Evolutionary conservation across 164 flowering plant genomes (phyloP).

Genomic region (Aristolochia fimbriata): DNA sequence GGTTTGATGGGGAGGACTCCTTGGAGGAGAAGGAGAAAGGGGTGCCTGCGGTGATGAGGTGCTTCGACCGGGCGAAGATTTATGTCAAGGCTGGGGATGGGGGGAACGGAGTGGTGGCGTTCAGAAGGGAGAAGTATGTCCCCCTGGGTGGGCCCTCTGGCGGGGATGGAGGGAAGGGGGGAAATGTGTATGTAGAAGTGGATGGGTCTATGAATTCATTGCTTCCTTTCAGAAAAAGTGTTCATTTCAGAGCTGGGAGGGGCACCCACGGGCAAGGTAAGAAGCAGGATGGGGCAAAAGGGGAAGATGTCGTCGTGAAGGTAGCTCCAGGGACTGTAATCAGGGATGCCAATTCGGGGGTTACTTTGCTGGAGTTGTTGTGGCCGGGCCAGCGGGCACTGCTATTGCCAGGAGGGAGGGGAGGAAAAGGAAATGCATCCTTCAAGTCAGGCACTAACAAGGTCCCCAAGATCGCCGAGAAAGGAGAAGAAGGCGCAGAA

Average conservation of each 20-base stretch:
- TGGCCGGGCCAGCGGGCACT: conserved; percentile 74
- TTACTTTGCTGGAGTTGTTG: conserved; percentile 65
- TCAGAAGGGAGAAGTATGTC: conserved; percentile 84
- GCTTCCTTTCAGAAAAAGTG: conserved; percentile 64
- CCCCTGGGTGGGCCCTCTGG: conserved; percentile 97
- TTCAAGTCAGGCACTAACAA: conserved; percentile 79
- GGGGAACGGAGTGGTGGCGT: conserved; percentile 94
- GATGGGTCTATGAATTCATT: conserved; percentile 88
- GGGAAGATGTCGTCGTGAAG: conserved; percentile 82
- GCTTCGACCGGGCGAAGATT: conserved; percentile 82
- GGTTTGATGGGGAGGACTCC: conserved; percentile 6
- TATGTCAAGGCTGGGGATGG: conserved; percentile 86
- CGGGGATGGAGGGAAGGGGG: conserved; percentile 94
- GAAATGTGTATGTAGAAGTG: conserved; percentile 80
- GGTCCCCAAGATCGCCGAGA: conserved; percentile 91
- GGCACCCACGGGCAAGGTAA: conserved; percentile 82
- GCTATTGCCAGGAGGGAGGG: conserved; percentile 88
- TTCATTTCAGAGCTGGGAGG: conserved; percentile 89
- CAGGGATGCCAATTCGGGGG: conserved; percentile 44
- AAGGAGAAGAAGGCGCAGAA: conserved; percentile 88
- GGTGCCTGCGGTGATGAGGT: conserved; percentile 94
- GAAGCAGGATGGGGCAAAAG: conserved; percentile 66
- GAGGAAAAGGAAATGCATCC: conserved; percentile 93
- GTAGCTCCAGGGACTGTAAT: conserved; percentile 94
- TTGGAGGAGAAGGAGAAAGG: conserved; percentile 73